These are phyloP conservation scores for Daedaleopsis sinensis DNA, from an alignment of 768 basidiomycete genomes.

Conservation along the genomic window DNA sequence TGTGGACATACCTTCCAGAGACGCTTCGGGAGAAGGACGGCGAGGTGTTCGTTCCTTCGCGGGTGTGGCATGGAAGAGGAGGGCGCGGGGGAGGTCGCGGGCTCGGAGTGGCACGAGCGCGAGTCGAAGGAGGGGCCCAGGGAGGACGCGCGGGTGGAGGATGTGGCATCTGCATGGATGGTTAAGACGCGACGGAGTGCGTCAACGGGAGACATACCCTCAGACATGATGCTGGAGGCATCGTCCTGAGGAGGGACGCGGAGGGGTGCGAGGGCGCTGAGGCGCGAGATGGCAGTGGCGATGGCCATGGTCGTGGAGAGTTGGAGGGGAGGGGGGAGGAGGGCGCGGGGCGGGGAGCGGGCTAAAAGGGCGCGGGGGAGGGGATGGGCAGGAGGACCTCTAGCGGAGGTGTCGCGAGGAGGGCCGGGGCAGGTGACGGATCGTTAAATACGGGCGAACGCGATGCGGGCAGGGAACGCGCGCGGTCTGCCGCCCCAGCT, in stretches of 20 bases:
- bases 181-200: constrained; percentile 9
- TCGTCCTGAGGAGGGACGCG: constrained; percentile 16
- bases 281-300: constrained; percentile 10
- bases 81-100: constrained; percentile 23
- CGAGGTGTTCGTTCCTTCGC: constrained; percentile 68
- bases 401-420: constrained; percentile 23
- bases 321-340: constrained; percentile 1
- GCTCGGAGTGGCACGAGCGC: constrained; percentile 28
- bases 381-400: constrained; percentile 10
- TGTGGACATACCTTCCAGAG: constrained; percentile 66
- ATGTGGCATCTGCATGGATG: constrained; percentile 17
- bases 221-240: constrained; percentile 16
- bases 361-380: not conserved
- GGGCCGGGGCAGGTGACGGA: constrained; percentile 13
- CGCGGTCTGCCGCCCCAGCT: not conserved
- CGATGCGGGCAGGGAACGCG: constrained; percentile 9
- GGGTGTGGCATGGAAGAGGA: constrained; percentile 25
- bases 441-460: constrained; percentile 18
- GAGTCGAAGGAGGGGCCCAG: constrained; percentile 27
- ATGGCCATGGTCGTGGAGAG: constrained; percentile 12
- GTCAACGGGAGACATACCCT: constrained; percentile 12
- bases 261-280: constrained; percentile 10
- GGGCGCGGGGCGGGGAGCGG: not conserved
- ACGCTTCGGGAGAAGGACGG: constrained; percentile 66
- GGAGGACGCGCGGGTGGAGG: constrained; percentile 30